phyloP scores from a whole-genome alignment of 257 asterid genomes.

The Gentiana straminea region DNA sequence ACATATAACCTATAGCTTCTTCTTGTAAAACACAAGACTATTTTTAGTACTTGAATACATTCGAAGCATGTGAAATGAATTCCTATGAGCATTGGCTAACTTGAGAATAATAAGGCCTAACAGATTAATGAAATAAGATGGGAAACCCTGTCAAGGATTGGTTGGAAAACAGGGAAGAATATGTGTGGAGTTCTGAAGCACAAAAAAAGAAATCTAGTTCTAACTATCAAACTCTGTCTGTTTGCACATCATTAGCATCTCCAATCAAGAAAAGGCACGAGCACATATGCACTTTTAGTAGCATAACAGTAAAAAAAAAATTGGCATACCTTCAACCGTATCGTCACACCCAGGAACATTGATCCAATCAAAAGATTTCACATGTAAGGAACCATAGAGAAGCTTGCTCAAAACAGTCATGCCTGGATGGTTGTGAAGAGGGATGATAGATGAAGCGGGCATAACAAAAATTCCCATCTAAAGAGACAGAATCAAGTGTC shows the following conservation, averaged over 20 bases:
- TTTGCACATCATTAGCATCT: background rate
- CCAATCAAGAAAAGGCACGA: background rate
- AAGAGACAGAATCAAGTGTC: constrained; percentile 2
- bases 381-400: constrained; percentile 75
- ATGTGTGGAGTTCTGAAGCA: constrained; percentile 8
- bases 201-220: constrained; percentile 1
- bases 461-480: constrained; percentile 96
- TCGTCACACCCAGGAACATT: constrained; percentile 62
- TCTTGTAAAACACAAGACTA: too few relatives aligned
- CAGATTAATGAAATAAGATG: too few relatives aligned
- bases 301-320: background rate
- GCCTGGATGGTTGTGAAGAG: constrained; percentile 99
- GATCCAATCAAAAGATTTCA: constrained; percentile 88
- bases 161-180: too few relatives aligned
- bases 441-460: constrained; percentile 94
- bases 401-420: constrained; percentile 99
- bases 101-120: too few relatives aligned
- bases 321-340: constrained; percentile 57
- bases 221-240: too few relatives aligned
- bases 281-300: background rate
- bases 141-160: too few relatives aligned
- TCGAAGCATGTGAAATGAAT: too few relatives aligned
- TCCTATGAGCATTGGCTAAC: too few relatives aligned
- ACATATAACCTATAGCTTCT: too few relatives aligned
- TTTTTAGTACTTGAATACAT: too few relatives aligned